Evolutionary conservation across 176 grass and related monocot species (phyloP), one percentile per base, ranked within the genome.

Genomic region (Thalia dealbata): DNA sequence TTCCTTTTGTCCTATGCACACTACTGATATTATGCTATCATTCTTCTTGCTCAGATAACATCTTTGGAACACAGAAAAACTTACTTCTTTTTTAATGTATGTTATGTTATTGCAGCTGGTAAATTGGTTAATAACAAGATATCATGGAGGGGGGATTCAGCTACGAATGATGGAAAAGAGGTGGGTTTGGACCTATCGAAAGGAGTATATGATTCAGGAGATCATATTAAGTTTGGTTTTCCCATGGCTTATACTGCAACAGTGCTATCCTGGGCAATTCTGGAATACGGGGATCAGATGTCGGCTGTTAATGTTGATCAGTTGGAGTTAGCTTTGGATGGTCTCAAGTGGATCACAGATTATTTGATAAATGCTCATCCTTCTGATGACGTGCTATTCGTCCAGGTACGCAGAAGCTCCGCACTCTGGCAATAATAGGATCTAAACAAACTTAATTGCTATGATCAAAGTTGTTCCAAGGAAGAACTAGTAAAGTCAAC

Each of bases 241-340:
- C 92, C 92, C 9, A 91, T 96, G 92, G 92, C 89, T 0, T 96
- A 91, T 82, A 89, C 92, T 0, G 88, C 84, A 0, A 96, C 92
- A 19, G 82, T 96, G 61, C 80, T 96, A 25, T 64, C 84, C 0
- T 96, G 92, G 92, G 89, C 92, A 10, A 79, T 96, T 64, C 85
- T 96, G 27, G 92, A 96, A 75, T 96, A 91, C 6, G 92, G 92
- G 42, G 92, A 96, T 71, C 92, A 96, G 75, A 96, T 96, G 86
- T 80, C 71, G 2, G 86, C 92, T 0, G 79, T 73, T 48, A 48
- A 48, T 48, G 45, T 48, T 0, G 89, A 96, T 67, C 89, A 92
- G 66, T 63, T 96, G 61, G 89, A 89, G 50, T 79, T 86, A 2
- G 84, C 92, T 25, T 70, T 96, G 0, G 89, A 91, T 83, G 73